Evolutionary conservation across 2,329 filamentous ascomycete genomes (phyloP).

Genomic region (Neonectria neomacrospora): DNA sequence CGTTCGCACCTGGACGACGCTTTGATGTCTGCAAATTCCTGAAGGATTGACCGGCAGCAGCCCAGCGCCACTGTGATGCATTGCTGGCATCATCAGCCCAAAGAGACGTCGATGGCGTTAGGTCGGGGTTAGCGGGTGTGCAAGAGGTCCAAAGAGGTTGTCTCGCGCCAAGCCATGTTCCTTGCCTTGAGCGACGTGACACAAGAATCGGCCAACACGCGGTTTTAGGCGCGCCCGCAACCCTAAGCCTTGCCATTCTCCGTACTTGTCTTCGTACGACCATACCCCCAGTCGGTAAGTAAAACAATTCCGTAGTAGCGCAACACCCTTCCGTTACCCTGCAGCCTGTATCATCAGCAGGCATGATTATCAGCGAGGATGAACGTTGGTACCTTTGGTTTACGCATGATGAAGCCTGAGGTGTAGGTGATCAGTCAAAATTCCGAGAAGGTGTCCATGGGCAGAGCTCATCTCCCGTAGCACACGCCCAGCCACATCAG

Average conservation of each 20-base stretch:
- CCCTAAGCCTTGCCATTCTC: background rate
- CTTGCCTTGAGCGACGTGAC: slow-evolving; percentile 19
- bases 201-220: slow-evolving; percentile 21
- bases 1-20: slow-evolving; percentile 10
- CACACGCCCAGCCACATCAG: slow-evolving; percentile 6
- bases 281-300: background rate
- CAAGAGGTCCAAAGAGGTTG: slow-evolving; percentile 17
- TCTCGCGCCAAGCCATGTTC: slow-evolving; percentile 20
- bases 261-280: background rate
- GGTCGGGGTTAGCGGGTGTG: slow-evolving; percentile 15
- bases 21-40: slow-evolving; percentile 16
- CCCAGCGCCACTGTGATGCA: slow-evolving; percentile 8
- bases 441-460: slow-evolving; percentile 1
- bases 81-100: slow-evolving; percentile 6
- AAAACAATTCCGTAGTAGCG: background rate
- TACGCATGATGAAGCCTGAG: background rate
- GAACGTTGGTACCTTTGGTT: background rate
- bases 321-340: slow-evolving; percentile 3
- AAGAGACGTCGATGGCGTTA: slow-evolving; percentile 7
- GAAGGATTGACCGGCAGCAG: slow-evolving; percentile 19
- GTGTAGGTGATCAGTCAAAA: background rate
- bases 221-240: slow-evolving; percentile 17
- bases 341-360: background rate
- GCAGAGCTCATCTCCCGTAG: slow-evolving; percentile 5
- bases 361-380: background rate